Base-by-base conservation (phyloP, 345 rosid species). In the Populus tremula region DNA sequence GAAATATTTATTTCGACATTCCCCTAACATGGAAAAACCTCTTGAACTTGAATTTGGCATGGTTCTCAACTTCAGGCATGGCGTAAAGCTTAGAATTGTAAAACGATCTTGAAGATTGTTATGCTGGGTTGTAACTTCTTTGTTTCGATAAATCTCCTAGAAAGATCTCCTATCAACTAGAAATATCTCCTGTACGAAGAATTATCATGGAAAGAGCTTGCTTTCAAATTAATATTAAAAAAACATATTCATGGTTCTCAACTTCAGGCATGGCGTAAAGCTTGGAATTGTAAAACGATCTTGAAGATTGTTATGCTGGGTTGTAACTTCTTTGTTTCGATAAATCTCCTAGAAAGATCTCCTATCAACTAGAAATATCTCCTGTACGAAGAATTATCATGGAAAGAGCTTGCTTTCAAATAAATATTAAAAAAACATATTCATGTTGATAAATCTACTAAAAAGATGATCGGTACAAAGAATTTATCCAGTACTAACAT, bases 191-290 rank as follows among this genome's bases (percentile, higher is more conserved):
- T 31, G 33, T 31, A 31, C 33, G 33, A 5, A 50, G 21, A 6
- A 17, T 21, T 50, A 50, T 18, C 56, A 50, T 50, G 21, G 56
- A 50, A 50, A 50, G n/a, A 21, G 16, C 69, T 29, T 65, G 5
- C 18, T 13, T 65, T 5, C n/a, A 10, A 66, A 31, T 16, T 20
- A 66, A 66, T 66, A 8, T 8, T 29, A 2, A 12, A 33, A 27
- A 29, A 29, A 11, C 17, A 31, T 31, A 31, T 31, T 31, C 73
- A 86, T 95, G 69, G 89, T 95, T 76, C 96, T 91, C 77, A 90
- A 89, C 84, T 95, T 92, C 93, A 91, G 89, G 86, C 85, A 85
- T 8, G 96, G 96, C 53, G 96, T 95, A 6, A 92, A 95, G 85
- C 91, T 95, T 70, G 90, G 75, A 66, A 91, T 79, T 70, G 69